A percentile compares a stretch with the other conserved stretches of the same genome.
phyloP scores from a whole-genome alignment of 805 yeast genomes.

The Cyberlindnera xylosilytica region DNA sequence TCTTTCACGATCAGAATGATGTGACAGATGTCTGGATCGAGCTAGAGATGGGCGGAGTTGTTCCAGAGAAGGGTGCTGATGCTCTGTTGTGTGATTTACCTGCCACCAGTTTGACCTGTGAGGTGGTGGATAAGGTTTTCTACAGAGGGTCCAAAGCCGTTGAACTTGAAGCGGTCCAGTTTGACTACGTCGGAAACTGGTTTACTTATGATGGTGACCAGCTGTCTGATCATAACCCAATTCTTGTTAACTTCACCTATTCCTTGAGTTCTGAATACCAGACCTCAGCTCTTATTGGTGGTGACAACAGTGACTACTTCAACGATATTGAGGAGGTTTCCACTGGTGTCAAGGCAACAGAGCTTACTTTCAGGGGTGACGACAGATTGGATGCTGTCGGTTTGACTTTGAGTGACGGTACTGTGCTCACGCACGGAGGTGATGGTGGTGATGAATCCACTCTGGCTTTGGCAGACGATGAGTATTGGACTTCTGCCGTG shows the following conservation, averaged over 20 bases:
- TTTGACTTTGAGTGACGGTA: conserved; percentile 31
- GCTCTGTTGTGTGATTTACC: conserved; percentile 8
- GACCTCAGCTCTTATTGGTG: conserved; percentile 6
- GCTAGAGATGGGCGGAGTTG: conserved; percentile 3
- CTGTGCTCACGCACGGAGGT: conserved; percentile 16
- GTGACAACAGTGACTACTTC: conserved; percentile 8
- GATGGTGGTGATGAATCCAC: conserved; percentile 6
- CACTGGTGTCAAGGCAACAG: conserved; percentile 3
- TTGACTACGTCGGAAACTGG: conserved; percentile 6
- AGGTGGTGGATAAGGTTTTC: conserved; percentile 12
- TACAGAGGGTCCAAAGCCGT: conserved; percentile 8
- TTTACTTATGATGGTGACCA: conserved; percentile 6
- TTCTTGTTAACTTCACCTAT: conserved; percentile 11
- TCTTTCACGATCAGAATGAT: conserved; percentile 6
- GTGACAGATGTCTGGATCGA: conserved; percentile 11
- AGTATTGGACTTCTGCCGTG: conserved; percentile 37
- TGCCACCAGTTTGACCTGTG: conserved; percentile 5
- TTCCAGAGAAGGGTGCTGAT: conserved; percentile 8
- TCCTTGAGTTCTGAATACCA: conserved; percentile 2
- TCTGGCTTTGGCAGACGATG: conserved; percentile 1
- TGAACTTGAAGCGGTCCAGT: conserved; percentile 3
- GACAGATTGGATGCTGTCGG: conserved; percentile 21
- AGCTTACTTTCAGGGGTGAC: conserved; percentile 6
- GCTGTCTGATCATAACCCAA: conserved; percentile 12
- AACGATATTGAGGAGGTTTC: conserved; percentile 4